Percentiles rank a stretch among this genome's conserved stretches.
Conservation (phyloP, 2,329 filamentous ascomycete species). For the Harringtonia lauricola region DNA sequence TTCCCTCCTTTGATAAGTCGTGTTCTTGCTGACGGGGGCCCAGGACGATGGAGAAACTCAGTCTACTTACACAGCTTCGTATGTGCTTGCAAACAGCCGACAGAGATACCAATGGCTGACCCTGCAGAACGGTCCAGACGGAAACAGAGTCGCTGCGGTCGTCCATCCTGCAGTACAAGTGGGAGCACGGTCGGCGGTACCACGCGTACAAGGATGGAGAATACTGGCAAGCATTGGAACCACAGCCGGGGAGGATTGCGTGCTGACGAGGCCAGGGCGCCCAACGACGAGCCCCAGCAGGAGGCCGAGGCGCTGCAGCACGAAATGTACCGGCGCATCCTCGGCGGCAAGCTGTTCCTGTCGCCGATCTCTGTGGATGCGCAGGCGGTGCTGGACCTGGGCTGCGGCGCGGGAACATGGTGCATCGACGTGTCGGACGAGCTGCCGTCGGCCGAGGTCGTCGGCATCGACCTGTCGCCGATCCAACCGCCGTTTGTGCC, state of each 20-base stretch:
- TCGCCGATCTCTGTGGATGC: conserved; percentile 22
- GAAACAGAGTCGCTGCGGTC: conserved; percentile 6
- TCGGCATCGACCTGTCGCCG: conserved; percentile 36
- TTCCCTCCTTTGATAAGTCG: too few species aligned
- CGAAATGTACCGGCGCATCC: conserved; percentile 26
- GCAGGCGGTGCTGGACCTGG: conserved; percentile 27
- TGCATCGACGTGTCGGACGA: conserved; percentile 12
- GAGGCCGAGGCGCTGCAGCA: conserved; percentile 32
- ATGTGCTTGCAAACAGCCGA: too few species aligned
- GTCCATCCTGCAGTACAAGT: conserved; percentile 6
- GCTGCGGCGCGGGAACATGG: conserved; percentile 39
- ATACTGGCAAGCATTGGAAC: too few species aligned
- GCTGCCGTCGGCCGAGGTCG: conserved; percentile 27
- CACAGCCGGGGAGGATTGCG: too few species aligned
- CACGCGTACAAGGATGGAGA: conserved; percentile 5
- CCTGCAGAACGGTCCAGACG: neutral
- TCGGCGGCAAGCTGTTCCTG: conserved; percentile 26
- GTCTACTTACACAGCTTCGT: too few species aligned
- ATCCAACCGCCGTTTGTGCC: conserved; percentile 40
- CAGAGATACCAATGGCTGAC: too few species aligned
- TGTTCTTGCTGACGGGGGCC: too few species aligned
- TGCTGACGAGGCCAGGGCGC: conserved; percentile 15
- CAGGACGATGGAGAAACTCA: too few species aligned
- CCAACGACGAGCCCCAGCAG: conserved; percentile 35
- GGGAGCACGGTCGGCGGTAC: conserved; percentile 9